These are phyloP conservation scores for Aureobasidium sp. DNA, from an alignment of 2,329 filamentous ascomycete species.

Conservation along the genomic window DNA sequence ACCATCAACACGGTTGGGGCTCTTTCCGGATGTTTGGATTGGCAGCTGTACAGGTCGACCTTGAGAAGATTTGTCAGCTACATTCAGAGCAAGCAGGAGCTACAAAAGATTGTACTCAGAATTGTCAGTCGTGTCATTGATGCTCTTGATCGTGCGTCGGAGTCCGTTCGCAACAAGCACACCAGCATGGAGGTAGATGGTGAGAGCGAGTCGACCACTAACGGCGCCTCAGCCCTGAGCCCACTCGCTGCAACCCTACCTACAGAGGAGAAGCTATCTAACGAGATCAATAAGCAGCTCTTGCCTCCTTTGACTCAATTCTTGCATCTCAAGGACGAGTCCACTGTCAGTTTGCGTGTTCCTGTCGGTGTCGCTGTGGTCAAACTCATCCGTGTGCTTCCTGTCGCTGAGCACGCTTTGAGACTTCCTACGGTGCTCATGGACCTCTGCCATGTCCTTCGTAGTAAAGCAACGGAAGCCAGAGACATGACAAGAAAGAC, in stretches of 20 bases:
- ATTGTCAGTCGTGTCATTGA: slow-evolving; percentile 78
- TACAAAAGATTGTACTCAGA: slow-evolving; percentile 78
- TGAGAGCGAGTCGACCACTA: background rate
- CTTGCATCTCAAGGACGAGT: slow-evolving; percentile 89
- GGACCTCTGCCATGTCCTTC: slow-evolving; percentile 86
- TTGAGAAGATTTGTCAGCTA: slow-evolving; percentile 79
- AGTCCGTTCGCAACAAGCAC: background rate
- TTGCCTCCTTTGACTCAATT: slow-evolving; percentile 75
- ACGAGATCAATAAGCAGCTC: slow-evolving; percentile 65
- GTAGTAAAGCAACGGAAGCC: slow-evolving; percentile 80
- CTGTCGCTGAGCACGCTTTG: slow-evolving; percentile 62
- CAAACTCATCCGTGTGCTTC: slow-evolving; percentile 76
- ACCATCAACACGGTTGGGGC: slow-evolving; percentile 73
- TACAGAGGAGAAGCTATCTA: slow-evolving; percentile 39
- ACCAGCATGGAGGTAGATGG: slow-evolving; percentile 1
- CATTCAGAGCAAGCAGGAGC: slow-evolving; percentile 69
- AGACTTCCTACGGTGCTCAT: slow-evolving; percentile 77
- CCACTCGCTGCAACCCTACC: slow-evolving; percentile 36
- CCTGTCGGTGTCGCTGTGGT: slow-evolving; percentile 84
- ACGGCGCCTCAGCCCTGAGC: background rate
- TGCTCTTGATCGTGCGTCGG: slow-evolving; percentile 48
- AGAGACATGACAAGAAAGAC: slow-evolving; percentile 88
- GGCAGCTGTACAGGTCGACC: slow-evolving; percentile 81
- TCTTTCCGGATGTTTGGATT: slow-evolving; percentile 71
- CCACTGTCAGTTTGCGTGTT: slow-evolving; percentile 85